Evolutionary conservation across 257 asterid genomes (phyloP), one percentile per base, ranked within the genome.

Genomic region (Nicotiana paniculata): DNA sequence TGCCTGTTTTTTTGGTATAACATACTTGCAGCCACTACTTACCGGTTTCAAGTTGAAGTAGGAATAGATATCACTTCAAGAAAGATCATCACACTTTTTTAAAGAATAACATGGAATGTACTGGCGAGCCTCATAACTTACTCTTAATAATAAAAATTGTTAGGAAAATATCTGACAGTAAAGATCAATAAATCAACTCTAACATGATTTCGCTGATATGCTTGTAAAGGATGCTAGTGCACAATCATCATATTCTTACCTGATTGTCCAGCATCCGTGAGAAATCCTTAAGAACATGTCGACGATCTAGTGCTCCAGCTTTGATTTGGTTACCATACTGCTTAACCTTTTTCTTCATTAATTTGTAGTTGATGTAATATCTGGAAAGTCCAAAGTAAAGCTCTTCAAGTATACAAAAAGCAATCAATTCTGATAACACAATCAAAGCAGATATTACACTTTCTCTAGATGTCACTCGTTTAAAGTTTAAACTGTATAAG

Each of bases 351-450:
- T 91, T 95, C 97, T 95, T 95, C 98, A 95, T 93, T 77, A 93
- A 57, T 88, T 95, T 95, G 97, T 95, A 95, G 90, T 94, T 96
- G 95, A 96, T 93, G 82, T 96, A 96, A 89, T 94, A 94, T 87
- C 99, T 96, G 91, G 63, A 81, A 61, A 67, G 59, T 65, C 62
- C 61, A 81, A 82, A 74, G 35, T 39, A 80, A 72, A 11, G 17
- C 53, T 55, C 82, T 77, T 81, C 64, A 66, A 32, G 54, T 48
- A 43, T 21, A 58, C 78, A 66, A 48, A 66, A 65, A 64, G 57
- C 63, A 51, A n/a, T 51, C 79, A 48, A 75, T 75, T 26, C 46
- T 26, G 63, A 51, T 3, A 75, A 51, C 30, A 7, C 80, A 75
- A 51, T 51, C 63, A 75, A 51, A 12, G 61, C 39, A 74, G 63